A percentile compares a stretch with the other conserved stretches of the same genome.
Conservation (phyloP, 176 grass and related monocot genomes). For the Cocos nucifera region DNA sequence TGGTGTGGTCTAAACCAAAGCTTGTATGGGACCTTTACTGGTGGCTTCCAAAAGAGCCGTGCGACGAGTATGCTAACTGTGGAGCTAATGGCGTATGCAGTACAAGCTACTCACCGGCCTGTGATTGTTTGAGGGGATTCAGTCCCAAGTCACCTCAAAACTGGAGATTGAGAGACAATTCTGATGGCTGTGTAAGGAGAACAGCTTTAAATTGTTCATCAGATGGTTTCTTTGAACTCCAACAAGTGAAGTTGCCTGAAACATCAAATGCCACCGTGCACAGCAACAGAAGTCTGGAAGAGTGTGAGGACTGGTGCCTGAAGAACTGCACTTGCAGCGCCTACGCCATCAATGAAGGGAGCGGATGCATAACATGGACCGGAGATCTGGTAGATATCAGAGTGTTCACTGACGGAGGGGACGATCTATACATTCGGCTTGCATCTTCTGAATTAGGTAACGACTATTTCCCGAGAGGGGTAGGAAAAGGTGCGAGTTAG, state of each 20-base stretch:
- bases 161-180: constrained; percentile 28
- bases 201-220: constrained; percentile 25
- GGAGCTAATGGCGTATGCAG: constrained; percentile 46
- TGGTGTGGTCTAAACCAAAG: constrained; percentile 3
- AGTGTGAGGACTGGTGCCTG: constrained; percentile 35
- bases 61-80: constrained; percentile 32
- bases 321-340: constrained; percentile 35
- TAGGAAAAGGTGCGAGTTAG: no score
- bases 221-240: constrained; percentile 35
- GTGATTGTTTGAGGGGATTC: constrained; percentile 47
- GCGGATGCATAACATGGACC: constrained; percentile 38
- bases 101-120: not conserved
- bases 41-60: constrained; percentile 38
- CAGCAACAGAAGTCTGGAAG: constrained; percentile 16
- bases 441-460: constrained; percentile 41
- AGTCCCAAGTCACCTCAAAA: constrained; percentile 22
- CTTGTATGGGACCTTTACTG: constrained; percentile 24
- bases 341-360: constrained; percentile 26
- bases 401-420: constrained; percentile 8
- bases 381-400: constrained; percentile 44
- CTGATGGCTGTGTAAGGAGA: constrained; percentile 30
- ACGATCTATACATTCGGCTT: constrained; percentile 43
- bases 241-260: constrained; percentile 44
- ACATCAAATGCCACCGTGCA: constrained; percentile 36
- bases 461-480: no score